Evolutionary conservation across 106 monocot genomes (phyloP).

Genomic region (Dioscorea zingiberensis): DNA sequence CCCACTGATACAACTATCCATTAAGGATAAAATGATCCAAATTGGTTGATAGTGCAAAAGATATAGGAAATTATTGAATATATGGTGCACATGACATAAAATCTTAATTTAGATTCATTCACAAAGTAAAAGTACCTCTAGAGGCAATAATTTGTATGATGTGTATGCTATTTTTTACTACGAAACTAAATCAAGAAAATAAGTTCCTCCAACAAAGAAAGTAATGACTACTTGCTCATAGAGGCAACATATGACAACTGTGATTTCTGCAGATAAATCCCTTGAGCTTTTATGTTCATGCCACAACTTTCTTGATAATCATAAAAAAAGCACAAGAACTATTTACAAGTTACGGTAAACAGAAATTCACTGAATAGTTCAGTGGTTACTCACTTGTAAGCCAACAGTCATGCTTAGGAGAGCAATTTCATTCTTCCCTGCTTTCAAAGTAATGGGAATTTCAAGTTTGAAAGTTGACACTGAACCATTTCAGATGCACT

Average conservation of each 20-base stretch:
- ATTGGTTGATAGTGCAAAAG: not conserved
- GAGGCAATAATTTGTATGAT: no score
- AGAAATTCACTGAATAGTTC: not conserved
- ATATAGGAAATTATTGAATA: no score
- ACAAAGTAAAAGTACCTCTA: no score
- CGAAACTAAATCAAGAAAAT: not conserved
- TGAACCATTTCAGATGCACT: slow-evolving; percentile 67
- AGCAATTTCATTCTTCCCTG: slow-evolving; percentile 79
- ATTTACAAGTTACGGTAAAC: not conserved
- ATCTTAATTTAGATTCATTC: no score
- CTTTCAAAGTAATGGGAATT: slow-evolving; percentile 45
- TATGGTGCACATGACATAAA: no score
- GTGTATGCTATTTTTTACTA: no score
- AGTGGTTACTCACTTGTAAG: slow-evolving; percentile 57
- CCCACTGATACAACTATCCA: not conserved
- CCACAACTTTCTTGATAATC: not conserved
- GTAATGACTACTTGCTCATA: not conserved
- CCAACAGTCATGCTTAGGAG: slow-evolving; percentile 96
- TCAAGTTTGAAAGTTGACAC: slow-evolving; percentile 50
- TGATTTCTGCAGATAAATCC: no score
- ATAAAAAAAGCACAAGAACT: not conserved
- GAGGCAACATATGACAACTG: not conserved
- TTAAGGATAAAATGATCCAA: not conserved
- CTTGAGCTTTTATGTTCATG: not conserved
- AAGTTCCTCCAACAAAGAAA: not conserved